phyloP scores from a whole-genome alignment of 257 asterid species.

The Gynochthodes officinalis region DNA sequence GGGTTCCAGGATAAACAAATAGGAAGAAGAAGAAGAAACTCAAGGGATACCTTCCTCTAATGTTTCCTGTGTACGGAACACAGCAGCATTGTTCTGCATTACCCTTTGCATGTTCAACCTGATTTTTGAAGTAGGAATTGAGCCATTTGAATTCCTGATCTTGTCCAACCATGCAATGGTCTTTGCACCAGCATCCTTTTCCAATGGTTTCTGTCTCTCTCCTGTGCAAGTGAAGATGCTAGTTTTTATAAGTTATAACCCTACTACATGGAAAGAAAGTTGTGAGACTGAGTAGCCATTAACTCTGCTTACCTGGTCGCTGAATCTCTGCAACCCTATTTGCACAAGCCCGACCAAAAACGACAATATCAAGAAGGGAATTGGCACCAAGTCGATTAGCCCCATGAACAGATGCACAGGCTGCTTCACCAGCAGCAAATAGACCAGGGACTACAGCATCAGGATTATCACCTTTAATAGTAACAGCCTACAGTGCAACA shows the following conservation, averaged over 20 bases:
- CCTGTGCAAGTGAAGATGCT: conserved; percentile 48
- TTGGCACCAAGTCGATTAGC: conserved; percentile 99
- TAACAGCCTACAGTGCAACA: conserved; percentile 58
- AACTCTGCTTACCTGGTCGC: conserved; percentile 54
- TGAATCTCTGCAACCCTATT: conserved; percentile 90
- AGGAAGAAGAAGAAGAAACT: conserved; percentile 7
- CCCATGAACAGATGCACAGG: conserved; percentile 98
- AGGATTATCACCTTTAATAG: conserved; percentile 64
- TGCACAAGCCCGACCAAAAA: conserved; percentile 97
- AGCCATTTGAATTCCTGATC: conserved; percentile 87
- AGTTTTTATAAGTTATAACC: conserved; percentile 17
- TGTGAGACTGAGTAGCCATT: neutral
- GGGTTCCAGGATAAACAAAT: neutral
- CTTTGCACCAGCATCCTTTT: conserved; percentile 82
- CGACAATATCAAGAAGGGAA: conserved; percentile 97
- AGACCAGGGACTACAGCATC: conserved; percentile 82
- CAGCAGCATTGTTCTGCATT: conserved; percentile 99
- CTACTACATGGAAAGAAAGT: neutral
- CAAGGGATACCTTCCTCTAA: conserved; percentile 83
- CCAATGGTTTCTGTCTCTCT: conserved; percentile 74
- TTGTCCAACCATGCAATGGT: conserved; percentile 97
- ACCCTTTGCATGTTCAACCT: conserved; percentile 90
- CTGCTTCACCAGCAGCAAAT: conserved; percentile 99
- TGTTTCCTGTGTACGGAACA: conserved; percentile 94
- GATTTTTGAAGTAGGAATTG: conserved; percentile 83